Evolutionary conservation across 768 basidiomycete species (phyloP).

Genomic region (Fomitopsis pulvina): DNA sequence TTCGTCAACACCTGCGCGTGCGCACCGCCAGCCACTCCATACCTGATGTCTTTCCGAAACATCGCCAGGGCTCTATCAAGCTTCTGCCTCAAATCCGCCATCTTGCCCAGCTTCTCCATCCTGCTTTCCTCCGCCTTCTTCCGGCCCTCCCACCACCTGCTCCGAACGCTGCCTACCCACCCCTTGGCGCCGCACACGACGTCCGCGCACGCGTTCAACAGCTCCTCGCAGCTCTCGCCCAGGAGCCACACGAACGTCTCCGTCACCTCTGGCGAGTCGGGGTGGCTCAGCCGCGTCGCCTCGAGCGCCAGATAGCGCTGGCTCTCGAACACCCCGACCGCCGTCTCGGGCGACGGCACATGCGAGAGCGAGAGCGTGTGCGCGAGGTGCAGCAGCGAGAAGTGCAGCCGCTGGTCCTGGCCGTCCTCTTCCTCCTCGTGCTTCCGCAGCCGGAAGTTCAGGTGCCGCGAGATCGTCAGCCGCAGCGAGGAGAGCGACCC

Average conservation of each 20-base stretch:
- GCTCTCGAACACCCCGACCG: conserved; percentile 70
- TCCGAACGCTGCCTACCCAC: conserved; percentile 43
- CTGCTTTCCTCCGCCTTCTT: conserved; percentile 26
- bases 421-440: conserved; percentile 14
- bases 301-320: conserved; percentile 67
- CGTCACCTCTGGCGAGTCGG: conserved; percentile 36
- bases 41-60: conserved; percentile 52
- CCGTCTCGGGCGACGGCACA: conserved; percentile 32
- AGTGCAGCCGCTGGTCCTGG: conserved; percentile 16
- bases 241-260: conserved; percentile 39
- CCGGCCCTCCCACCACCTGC: conserved; percentile 29
- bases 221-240: conserved; percentile 43
- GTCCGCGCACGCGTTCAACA: conserved; percentile 38
- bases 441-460: conserved; percentile 8
- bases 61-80: conserved; percentile 32
- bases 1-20: not conserved
- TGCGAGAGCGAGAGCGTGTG: conserved; percentile 13
- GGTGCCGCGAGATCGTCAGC: conserved; percentile 15
- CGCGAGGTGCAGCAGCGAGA: conserved; percentile 20
- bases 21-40: conserved; percentile 1
- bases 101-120: conserved; percentile 28
- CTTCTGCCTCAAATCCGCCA: conserved; percentile 31
- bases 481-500: conserved; percentile 9
- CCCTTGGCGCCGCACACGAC: conserved; percentile 35
- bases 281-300: conserved; percentile 44